Evolutionary conservation across 257 asterid species (phyloP).

Genomic region (Hygrophila difformis): DNA sequence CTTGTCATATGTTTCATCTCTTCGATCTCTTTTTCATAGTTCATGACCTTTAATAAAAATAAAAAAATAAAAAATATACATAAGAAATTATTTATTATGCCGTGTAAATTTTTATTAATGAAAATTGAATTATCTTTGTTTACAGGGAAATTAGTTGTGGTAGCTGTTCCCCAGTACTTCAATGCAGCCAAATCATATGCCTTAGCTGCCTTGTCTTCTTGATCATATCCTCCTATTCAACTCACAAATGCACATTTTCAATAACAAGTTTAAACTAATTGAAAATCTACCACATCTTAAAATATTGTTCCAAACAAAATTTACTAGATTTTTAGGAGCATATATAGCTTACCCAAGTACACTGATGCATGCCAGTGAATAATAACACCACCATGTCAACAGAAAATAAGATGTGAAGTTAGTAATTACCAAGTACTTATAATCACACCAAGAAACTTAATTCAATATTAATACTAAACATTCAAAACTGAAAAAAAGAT

Average conservation of each 20-base stretch:
- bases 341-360: slow-evolving; percentile 62
- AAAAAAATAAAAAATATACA: no score
- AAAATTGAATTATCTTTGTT: no score
- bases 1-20: slow-evolving; percentile 95
- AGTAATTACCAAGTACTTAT: no score
- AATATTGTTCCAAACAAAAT: neutral
- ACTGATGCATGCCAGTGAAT: slow-evolving; percentile 47
- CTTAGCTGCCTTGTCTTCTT: slow-evolving; percentile 95
- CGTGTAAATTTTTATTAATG: no score
- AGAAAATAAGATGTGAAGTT: no score
- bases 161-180: slow-evolving; percentile 93
- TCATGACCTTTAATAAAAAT: slow-evolving; percentile 45
- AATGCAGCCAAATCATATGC: slow-evolving; percentile 89
- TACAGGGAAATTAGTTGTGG: slow-evolving; percentile 90
- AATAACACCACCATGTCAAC: no score
- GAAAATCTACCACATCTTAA: neutral
- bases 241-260: no score
- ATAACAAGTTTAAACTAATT: no score
- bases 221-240: slow-evolving; percentile 79
- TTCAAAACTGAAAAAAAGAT: no score
- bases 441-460: slow-evolving; percentile 11
- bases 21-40: slow-evolving; percentile 85
- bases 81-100: no score
- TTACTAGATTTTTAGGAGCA: no score
- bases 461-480: no score